Conservation (phyloP, 495 filamentous ascomycete genomes). For the Aspergillus ellipticus region DNA sequence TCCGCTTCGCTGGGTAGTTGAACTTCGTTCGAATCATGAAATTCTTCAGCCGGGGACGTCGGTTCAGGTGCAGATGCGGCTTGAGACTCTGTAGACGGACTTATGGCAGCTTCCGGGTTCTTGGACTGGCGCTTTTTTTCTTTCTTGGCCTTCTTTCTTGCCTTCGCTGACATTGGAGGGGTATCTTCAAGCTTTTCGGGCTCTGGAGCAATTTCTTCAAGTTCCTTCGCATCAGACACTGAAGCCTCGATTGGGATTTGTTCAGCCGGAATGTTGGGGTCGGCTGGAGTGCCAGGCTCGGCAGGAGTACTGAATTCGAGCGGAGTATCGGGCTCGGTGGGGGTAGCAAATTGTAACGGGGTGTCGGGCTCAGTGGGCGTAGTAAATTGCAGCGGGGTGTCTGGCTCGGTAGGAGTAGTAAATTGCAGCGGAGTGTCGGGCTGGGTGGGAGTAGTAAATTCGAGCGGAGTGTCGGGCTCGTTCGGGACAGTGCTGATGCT, state of each 20-base stretch:
- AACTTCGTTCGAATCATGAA: slow-evolving; percentile 11
- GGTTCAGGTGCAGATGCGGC: slow-evolving; percentile 5
- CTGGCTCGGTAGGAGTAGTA: slow-evolving; percentile 6
- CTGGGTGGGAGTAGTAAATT: slow-evolving; percentile 3
- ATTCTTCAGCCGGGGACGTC: slow-evolving; percentile 13
- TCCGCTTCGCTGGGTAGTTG: slow-evolving; percentile 20
- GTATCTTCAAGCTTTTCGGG: slow-evolving; percentile 23
- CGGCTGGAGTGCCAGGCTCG: slow-evolving; percentile 1
- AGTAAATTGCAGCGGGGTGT: slow-evolving; percentile 4
- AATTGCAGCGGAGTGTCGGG: slow-evolving; percentile 6
- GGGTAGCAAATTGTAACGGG: no score
- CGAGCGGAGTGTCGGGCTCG: not conserved
- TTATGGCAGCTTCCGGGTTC: slow-evolving; percentile 13
- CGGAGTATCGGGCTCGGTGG: slow-evolving; percentile 5
- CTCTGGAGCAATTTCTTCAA: slow-evolving; percentile 11
- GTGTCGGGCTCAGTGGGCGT: slow-evolving; percentile 8
- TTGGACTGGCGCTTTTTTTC: slow-evolving; percentile 43
- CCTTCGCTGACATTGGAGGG: slow-evolving; percentile 30
- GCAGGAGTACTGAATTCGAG: not conserved
- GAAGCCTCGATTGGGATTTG: slow-evolving; percentile 1
- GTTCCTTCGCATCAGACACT: slow-evolving; percentile 12
- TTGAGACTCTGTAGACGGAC: slow-evolving; percentile 4
- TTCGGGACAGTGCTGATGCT: not conserved
- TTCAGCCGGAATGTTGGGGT: slow-evolving; percentile 9
- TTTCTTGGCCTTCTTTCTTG: slow-evolving; percentile 46